These are phyloP conservation scores for Termitomyces sp. DNA, from an alignment of 768 basidiomycete species.

Conservation along the genomic window DNA sequence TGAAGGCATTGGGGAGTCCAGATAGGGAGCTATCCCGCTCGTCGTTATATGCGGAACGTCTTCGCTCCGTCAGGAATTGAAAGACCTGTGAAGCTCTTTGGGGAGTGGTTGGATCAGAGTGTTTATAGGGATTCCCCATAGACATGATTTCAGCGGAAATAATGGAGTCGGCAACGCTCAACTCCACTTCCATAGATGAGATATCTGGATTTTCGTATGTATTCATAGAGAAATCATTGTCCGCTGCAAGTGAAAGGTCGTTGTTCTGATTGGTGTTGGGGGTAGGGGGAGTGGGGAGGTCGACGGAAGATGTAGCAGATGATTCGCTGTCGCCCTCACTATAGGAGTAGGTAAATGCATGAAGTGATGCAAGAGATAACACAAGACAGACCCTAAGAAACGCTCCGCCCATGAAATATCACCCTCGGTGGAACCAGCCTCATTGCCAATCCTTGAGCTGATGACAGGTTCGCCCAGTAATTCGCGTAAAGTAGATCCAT, in stretches of 20 bases:
- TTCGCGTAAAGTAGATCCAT: slow-evolving; percentile 70
- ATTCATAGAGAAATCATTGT: slow-evolving; percentile 40
- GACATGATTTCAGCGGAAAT: slow-evolving; percentile 19
- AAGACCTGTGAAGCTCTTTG: slow-evolving; percentile 75
- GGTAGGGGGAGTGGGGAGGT: slow-evolving; percentile 47
- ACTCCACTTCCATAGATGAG: slow-evolving; percentile 74
- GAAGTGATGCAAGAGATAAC: neutral
- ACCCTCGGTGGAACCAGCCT: slow-evolving; percentile 44
- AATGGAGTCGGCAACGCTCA: slow-evolving; percentile 46
- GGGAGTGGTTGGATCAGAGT: slow-evolving; percentile 42
- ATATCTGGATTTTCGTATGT: slow-evolving; percentile 44
- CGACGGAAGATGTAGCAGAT: slow-evolving; percentile 41
- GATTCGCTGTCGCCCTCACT: slow-evolving; percentile 43
- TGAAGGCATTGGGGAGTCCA: slow-evolving; percentile 33
- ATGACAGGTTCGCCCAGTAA: slow-evolving; percentile 53
- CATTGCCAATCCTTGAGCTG: slow-evolving; percentile 18
- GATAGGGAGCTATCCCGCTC: slow-evolving; percentile 34
- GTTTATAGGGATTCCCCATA: slow-evolving; percentile 26
- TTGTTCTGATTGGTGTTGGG: slow-evolving; percentile 27
- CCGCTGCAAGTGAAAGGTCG: slow-evolving; percentile 38
- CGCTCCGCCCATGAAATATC: slow-evolving; percentile 86
- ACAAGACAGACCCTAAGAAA: slow-evolving; percentile 46
- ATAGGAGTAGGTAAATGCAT: neutral
- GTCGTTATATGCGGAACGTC: slow-evolving; percentile 23
- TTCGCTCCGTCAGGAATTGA: slow-evolving; percentile 56